Conservation (phyloP, 2,329 filamentous ascomycete species). For the Fusarium albidum region DNA sequence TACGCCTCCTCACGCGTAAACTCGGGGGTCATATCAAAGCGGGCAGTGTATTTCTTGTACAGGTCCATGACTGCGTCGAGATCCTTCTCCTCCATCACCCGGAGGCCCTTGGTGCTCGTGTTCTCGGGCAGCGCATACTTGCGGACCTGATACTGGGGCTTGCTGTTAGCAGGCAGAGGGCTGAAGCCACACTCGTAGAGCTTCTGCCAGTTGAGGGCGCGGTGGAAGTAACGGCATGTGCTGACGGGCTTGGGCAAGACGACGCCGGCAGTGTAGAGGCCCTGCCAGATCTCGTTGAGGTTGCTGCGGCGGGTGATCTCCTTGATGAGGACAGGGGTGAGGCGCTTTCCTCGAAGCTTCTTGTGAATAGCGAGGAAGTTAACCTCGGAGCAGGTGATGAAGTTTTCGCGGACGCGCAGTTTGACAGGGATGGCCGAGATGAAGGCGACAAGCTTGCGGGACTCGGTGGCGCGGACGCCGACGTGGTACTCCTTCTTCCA, state of each 20-base stretch:
- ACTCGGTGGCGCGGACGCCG: slow-evolving; percentile 85
- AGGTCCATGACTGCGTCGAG: slow-evolving; percentile 78
- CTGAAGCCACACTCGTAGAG: slow-evolving; percentile 95
- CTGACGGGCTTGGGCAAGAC: slow-evolving; percentile 91
- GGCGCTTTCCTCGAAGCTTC: slow-evolving; percentile 91
- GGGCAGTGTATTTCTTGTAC: slow-evolving; percentile 77
- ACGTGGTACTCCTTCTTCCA: slow-evolving; percentile 97
- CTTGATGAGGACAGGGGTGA: slow-evolving; percentile 95
- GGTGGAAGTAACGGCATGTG: slow-evolving; percentile 95
- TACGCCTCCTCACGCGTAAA: slow-evolving; percentile 83
- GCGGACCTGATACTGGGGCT: slow-evolving; percentile 83
- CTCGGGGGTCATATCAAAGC: slow-evolving; percentile 84
- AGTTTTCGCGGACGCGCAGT: slow-evolving; percentile 79
- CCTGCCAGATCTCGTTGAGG: slow-evolving; percentile 86
- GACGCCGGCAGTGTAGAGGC: slow-evolving; percentile 93
- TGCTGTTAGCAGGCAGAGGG: slow-evolving; percentile 82
- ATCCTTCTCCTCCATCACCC: slow-evolving; percentile 82
- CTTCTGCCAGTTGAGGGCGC: slow-evolving; percentile 94
- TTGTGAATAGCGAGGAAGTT: slow-evolving; percentile 99
- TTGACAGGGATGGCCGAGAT: slow-evolving; percentile 92
- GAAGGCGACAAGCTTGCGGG: slow-evolving; percentile 89
- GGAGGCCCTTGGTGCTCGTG: slow-evolving; percentile 77
- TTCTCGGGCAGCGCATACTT: slow-evolving; percentile 84
- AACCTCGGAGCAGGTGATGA: slow-evolving; percentile 85
- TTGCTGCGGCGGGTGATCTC: slow-evolving; percentile 96